Conservation (phyloP, 2,329 filamentous ascomycete genomes). For the Sporothrix euskadiensis region DNA sequence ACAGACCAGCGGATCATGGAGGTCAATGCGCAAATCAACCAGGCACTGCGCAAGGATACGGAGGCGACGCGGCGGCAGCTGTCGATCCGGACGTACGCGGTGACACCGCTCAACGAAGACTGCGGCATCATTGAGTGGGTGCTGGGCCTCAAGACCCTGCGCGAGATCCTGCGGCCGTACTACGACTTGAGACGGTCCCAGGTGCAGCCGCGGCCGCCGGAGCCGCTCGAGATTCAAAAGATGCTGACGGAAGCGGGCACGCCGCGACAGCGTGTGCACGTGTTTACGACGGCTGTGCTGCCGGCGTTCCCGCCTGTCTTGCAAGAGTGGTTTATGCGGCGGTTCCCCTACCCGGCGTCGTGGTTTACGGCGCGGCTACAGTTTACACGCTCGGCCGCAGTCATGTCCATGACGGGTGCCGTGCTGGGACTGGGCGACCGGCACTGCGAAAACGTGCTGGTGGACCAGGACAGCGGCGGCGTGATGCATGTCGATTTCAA, state of each 20-base stretch:
- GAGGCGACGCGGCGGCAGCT: slow-evolving; percentile 87
- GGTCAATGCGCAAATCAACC: slow-evolving; percentile 97
- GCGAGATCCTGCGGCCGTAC: slow-evolving; percentile 69
- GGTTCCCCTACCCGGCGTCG: slow-evolving; percentile 86
- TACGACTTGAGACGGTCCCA: slow-evolving; percentile 66
- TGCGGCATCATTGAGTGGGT: slow-evolving; percentile 99
- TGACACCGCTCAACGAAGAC: slow-evolving; percentile 95
- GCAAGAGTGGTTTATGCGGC: slow-evolving; percentile 92
- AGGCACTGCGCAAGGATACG: slow-evolving; percentile 85
- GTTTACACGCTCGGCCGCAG: slow-evolving; percentile 91
- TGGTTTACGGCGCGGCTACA: slow-evolving; percentile 89
- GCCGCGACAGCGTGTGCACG: slow-evolving; percentile 59
- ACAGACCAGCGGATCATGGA: slow-evolving; percentile 99
- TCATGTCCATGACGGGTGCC: slow-evolving; percentile 99
- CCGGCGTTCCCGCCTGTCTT: slow-evolving; percentile 77
- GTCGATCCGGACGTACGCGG: slow-evolving; percentile 95
- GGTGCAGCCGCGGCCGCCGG: slow-evolving; percentile 66
- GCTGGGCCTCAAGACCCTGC: slow-evolving; percentile 87
- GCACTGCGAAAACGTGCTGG: slow-evolving; percentile 94
- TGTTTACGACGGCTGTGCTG: slow-evolving; percentile 69
- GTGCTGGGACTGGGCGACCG: slow-evolving; percentile 91
- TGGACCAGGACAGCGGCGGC: slow-evolving; percentile 91
- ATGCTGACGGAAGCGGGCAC: slow-evolving; percentile 64
- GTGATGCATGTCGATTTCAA: slow-evolving; percentile 99
- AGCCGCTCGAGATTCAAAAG: slow-evolving; percentile 67